Evolutionary conservation across 2,329 filamentous ascomycete genomes (phyloP), one percentile per base, ranked within the genome.

Genomic region (Ascochyta clinopodiicola): DNA sequence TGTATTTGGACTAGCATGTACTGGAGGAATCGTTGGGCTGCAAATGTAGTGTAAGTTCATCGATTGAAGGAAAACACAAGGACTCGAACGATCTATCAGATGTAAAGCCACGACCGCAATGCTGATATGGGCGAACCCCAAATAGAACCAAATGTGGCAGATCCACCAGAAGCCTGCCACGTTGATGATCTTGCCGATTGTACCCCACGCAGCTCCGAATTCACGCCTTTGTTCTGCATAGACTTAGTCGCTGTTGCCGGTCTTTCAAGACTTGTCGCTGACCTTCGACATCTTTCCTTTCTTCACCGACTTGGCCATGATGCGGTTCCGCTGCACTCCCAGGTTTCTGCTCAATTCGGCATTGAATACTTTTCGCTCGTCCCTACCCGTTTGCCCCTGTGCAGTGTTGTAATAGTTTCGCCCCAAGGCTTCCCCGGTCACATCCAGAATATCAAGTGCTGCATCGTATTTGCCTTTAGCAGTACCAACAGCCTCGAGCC

Each of bases 401-500:
- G 37, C 17, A n/a, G 19, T 19, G 29, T 3, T 24, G 31, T 42
- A 52, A 21, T 53, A 49, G 12, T 21, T 17, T 3, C n/a, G 22
- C 13, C n/a, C 24, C n/a, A 56, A 38, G 19, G 42, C 31, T 12
- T 44, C 42, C 2, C 37, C 36, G 4, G 21, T 15, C 2, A 72
- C 8, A 3, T 62, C 36, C 17, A 73, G 24, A 17, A 72, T 3
- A 15, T 73, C 64, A 4, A 75, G 38, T 1, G 64, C 73, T 7
- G 68, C 73, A 51, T 75, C 72, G 3, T 52, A 17, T 25, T 60
- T 67, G 2, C 69, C 66, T 40, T 64, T 72, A 3, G 62, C 62
- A 10, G 44, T 42, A 2, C 64, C 72, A 9, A 74, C 59, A 0
- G 68, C 69, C 38, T 77, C 75, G 7, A 77, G 57, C 73, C 72